phyloP scores from a whole-genome alignment of 805 yeast genomes.

The Gaillardinia entomophila region DNA sequence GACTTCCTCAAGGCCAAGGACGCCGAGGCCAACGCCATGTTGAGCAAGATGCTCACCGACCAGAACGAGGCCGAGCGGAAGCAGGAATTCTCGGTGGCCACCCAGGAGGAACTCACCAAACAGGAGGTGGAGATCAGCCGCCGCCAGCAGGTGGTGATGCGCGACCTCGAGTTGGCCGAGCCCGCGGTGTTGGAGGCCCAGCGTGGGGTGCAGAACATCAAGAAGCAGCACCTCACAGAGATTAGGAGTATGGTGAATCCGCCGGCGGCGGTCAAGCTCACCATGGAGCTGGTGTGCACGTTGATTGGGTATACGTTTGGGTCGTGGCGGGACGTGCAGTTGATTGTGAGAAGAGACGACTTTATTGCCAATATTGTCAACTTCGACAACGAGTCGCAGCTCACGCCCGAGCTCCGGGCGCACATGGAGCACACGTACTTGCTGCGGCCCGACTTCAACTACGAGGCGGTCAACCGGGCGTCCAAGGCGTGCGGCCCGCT shows the following conservation, averaged over 20 bases:
- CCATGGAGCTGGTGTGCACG: constrained; percentile 83
- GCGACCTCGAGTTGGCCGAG: constrained; percentile 69
- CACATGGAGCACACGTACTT: constrained; percentile 59
- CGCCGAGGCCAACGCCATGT: constrained; percentile 61
- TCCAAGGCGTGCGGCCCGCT: constrained; percentile 95
- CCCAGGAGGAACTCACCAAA: constrained; percentile 59
- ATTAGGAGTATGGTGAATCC: constrained; percentile 86
- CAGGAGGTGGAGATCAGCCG: constrained; percentile 59
- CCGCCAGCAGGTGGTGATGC: constrained; percentile 49
- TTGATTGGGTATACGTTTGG: constrained; percentile 65
- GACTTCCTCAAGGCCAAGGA: constrained; percentile 49
- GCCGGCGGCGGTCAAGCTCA: constrained; percentile 77
- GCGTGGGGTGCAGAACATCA: constrained; percentile 84
- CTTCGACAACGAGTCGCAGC: constrained; percentile 57
- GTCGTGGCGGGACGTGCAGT: constrained; percentile 80
- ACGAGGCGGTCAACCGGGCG: constrained; percentile 75
- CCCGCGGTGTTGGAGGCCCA: constrained; percentile 84
- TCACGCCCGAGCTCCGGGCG: constrained; percentile 47
- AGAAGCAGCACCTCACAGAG: constrained; percentile 88
- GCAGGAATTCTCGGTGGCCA: constrained; percentile 75
- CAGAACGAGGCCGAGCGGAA: constrained; percentile 92
- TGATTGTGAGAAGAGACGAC: constrained; percentile 76
- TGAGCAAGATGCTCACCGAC: constrained; percentile 70
- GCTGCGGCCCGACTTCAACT: constrained; percentile 58
- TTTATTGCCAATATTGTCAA: constrained; percentile 78